A percentile compares a stretch with the other conserved stretches of the same genome.
Conservation (phyloP, 1,284 basidiomycete genomes). For the Neotropicomus parvogracilis region DNA sequence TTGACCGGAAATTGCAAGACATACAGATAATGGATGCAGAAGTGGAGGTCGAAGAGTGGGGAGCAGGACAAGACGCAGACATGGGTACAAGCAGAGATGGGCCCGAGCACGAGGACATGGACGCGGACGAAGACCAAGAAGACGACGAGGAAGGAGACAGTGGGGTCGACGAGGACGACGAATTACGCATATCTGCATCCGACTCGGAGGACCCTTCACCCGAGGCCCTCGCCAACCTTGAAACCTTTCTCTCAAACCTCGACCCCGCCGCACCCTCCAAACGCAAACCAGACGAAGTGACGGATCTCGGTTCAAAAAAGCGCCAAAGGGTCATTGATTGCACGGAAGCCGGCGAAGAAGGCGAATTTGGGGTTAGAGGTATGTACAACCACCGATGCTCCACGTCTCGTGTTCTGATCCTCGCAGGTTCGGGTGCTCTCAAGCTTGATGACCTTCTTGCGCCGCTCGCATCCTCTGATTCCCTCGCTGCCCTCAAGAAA, state of each 20-base stretch:
- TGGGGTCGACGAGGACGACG: constrained; percentile 34
- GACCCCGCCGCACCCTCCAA: constrained; percentile 59
- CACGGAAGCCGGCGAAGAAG: constrained; percentile 73
- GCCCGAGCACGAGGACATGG: constrained; percentile 27
- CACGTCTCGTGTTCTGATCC: constrained; percentile 9
- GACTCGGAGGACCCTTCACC: constrained; percentile 57
- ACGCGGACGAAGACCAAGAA: constrained; percentile 35
- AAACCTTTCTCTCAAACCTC: constrained; percentile 69
- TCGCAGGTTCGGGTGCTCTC: constrained; percentile 49
- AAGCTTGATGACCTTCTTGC: constrained; percentile 74
- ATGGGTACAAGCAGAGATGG: constrained; percentile 21
- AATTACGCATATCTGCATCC: constrained; percentile 48
- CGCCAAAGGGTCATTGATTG: constrained; percentile 66
- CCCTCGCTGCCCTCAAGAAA: constrained; percentile 64
- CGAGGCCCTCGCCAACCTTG: constrained; percentile 63
- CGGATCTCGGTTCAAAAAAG: constrained; percentile 42
- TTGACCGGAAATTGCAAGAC: neutral
- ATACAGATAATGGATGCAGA: neutral
- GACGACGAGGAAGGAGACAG: constrained; percentile 9
- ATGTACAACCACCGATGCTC: neutral
- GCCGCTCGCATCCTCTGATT: constrained; percentile 56
- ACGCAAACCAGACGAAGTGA: constrained; percentile 54
- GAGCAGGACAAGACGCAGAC: constrained; percentile 9
- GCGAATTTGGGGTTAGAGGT: constrained; percentile 65
- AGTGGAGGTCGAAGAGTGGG: constrained; percentile 11